These are phyloP conservation scores for Fraxinus greggii DNA, from an alignment of 305 asterid species.

Conservation along the genomic window DNA sequence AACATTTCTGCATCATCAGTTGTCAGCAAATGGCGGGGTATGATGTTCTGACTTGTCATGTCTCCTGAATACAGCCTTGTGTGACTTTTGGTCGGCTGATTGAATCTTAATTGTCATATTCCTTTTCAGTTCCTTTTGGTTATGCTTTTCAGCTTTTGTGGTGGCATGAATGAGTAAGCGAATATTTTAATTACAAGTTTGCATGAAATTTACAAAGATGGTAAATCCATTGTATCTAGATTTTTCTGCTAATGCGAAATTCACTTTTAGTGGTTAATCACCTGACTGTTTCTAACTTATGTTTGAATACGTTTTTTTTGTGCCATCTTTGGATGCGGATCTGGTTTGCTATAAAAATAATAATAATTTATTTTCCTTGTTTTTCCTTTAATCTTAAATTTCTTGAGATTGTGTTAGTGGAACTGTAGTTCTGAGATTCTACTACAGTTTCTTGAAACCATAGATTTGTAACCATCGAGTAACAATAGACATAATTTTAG, in stretches of 20 bases:
- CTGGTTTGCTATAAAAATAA: background rate
- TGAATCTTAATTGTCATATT: background rate
- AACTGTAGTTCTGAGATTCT: conserved; percentile 9
- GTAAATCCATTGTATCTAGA: background rate
- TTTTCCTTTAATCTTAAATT: conserved; percentile 8
- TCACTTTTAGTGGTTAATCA: background rate
- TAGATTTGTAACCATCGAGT: background rate
- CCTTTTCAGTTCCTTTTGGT: background rate
- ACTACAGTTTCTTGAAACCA: background rate
- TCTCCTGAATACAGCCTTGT: conserved; percentile 7
- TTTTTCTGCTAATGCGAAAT: conserved; percentile 18
- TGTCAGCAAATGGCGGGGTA: conserved; percentile 99
- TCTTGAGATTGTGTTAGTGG: conserved; percentile 9
- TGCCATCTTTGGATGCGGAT: background rate
- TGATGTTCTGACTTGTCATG: conserved; percentile 25
- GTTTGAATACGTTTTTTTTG: background rate
- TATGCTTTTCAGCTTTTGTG: background rate
- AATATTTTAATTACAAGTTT: background rate
- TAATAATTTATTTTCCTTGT: background rate
- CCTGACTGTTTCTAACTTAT: background rate
- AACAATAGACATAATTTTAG: background rate
- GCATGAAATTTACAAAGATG: background rate
- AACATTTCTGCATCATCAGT: conserved; percentile 97
- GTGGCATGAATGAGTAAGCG: background rate
- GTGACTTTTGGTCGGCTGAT: conserved; percentile 5